Percentiles rank a stretch among this genome's conserved stretches.
These are phyloP conservation scores for Penicillium paradoxum DNA, from an alignment of 495 filamentous ascomycete genomes.

Conservation along the genomic window DNA sequence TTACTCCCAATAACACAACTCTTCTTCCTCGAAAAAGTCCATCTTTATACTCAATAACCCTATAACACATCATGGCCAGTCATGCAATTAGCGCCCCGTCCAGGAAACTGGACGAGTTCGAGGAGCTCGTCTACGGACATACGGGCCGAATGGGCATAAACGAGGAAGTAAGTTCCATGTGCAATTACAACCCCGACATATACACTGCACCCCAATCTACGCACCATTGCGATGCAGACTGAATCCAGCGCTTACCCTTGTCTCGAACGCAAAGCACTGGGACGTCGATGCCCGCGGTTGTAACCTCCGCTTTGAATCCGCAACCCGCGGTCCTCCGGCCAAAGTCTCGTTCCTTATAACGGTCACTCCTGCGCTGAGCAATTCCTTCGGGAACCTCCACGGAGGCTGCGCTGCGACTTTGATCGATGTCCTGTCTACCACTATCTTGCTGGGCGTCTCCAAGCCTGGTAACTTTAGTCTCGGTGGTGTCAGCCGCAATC, in stretches of 20 bases:
- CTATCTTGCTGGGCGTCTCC: constrained; percentile 52
- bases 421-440: constrained; percentile 61
- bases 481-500: constrained; percentile 61
- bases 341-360: constrained; percentile 41
- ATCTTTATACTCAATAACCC: neutral
- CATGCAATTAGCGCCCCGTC: constrained; percentile 18
- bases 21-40: neutral
- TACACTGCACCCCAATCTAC: neutral
- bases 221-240: neutral
- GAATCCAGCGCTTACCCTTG: neutral
- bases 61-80: constrained; percentile 17
- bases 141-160: constrained; percentile 19
- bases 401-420: constrained; percentile 65
- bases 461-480: constrained; percentile 56
- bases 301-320: constrained; percentile 41
- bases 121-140: constrained; percentile 31
- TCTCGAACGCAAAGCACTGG: constrained; percentile 28
- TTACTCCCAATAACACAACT: neutral
- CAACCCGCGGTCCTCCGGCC: constrained; percentile 30
- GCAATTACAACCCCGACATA: neutral
- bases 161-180: constrained; percentile 17
- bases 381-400: constrained; percentile 58
- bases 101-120: constrained; percentile 31
- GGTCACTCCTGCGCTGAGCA: constrained; percentile 51
- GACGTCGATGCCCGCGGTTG: constrained; percentile 26